Evolutionary conservation across 345 rosid species (phyloP).

Genomic region (Xanthoceras sorbifolium): DNA sequence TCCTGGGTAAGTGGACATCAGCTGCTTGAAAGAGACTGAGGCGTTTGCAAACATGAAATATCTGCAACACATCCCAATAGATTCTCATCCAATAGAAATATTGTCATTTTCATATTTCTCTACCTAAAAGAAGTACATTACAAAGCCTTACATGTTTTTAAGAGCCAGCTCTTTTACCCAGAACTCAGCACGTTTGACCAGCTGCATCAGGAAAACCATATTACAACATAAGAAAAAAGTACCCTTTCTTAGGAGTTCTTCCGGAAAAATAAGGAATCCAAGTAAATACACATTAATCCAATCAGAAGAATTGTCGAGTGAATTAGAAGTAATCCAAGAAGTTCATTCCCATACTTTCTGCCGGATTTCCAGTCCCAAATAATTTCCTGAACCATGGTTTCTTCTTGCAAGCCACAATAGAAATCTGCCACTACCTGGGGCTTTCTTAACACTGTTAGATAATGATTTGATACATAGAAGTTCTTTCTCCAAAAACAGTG

Average conservation of each 20-base stretch:
- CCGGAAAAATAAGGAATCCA: conserved; percentile 4
- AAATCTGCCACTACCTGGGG: conserved; percentile 92
- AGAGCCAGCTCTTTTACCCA: conserved; percentile 83
- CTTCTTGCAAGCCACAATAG: conserved; percentile 82
- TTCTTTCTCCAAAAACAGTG: conserved; percentile 6
- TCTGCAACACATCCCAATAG: conserved; percentile 48
- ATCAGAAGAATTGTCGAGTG: conserved; percentile 28
- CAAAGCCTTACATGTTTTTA: conserved; percentile 60
- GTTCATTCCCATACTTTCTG: conserved; percentile 59
- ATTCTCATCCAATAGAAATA: conserved; percentile 19
- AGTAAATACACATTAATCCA: conserved; percentile 29
- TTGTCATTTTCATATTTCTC: neutral
- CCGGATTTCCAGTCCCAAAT: conserved; percentile 90
- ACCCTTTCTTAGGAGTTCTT: conserved; percentile 1
- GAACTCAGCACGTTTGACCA: conserved; percentile 72
- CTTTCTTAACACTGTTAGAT: conserved; percentile 20
- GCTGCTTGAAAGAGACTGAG: conserved; percentile 60
- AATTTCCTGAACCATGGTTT: conserved; percentile 55
- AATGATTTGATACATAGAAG: neutral
- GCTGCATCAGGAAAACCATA: conserved; percentile 45
- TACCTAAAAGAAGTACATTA: conserved; percentile 6
- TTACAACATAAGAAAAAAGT: conserved; percentile 18
- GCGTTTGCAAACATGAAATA: conserved; percentile 89
- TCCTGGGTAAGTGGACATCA: conserved; percentile 73
- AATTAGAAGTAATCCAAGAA: conserved; percentile 34